phyloP scores from a whole-genome alignment of 208 protist species.

The Herpetomonas tarakana region DNA sequence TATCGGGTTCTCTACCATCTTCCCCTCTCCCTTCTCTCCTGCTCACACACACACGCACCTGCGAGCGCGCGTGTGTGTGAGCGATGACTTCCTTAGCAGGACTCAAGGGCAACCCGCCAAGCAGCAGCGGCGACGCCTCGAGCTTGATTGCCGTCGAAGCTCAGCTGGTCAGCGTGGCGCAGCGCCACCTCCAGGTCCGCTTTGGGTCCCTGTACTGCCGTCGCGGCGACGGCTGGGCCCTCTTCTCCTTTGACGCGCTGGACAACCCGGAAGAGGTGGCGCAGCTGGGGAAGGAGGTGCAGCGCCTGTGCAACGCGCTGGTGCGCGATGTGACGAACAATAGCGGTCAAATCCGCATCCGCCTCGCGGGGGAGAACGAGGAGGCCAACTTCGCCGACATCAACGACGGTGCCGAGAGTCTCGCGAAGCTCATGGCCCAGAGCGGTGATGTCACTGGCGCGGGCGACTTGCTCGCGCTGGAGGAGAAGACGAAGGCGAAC shows the following conservation, averaged over 20 bases:
- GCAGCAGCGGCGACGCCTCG: background rate
- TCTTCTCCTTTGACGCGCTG: slow-evolving; percentile 63
- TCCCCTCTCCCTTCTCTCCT: background rate
- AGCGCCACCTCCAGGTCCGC: slow-evolving; percentile 78
- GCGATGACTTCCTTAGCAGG: slow-evolving; percentile 3
- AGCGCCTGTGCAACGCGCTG: slow-evolving; percentile 68
- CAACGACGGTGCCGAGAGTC: slow-evolving; percentile 32
- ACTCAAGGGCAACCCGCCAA: too few relatives aligned
- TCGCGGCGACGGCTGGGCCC: slow-evolving; percentile 77
- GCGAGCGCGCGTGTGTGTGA: background rate
- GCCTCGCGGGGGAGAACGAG: slow-evolving; percentile 53
- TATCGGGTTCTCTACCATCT: background rate
- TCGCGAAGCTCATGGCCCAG: slow-evolving; percentile 53
- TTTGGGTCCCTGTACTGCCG: slow-evolving; percentile 57
- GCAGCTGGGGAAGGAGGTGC: slow-evolving; percentile 54
- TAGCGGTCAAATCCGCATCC: slow-evolving; percentile 29
- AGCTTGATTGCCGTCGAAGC: slow-evolving; percentile 74
- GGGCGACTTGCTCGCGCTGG: background rate
- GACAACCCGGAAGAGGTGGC: slow-evolving; percentile 20
- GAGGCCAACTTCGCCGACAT: slow-evolving; percentile 70
- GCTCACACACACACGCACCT: background rate
- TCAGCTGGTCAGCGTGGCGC: slow-evolving; percentile 75
- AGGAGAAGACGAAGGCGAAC: slow-evolving; percentile 2
- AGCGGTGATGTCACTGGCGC: slow-evolving; percentile 14
- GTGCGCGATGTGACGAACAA: slow-evolving; percentile 76